Conservation (phyloP, 805 yeast species). For the Candida corydali region DNA sequence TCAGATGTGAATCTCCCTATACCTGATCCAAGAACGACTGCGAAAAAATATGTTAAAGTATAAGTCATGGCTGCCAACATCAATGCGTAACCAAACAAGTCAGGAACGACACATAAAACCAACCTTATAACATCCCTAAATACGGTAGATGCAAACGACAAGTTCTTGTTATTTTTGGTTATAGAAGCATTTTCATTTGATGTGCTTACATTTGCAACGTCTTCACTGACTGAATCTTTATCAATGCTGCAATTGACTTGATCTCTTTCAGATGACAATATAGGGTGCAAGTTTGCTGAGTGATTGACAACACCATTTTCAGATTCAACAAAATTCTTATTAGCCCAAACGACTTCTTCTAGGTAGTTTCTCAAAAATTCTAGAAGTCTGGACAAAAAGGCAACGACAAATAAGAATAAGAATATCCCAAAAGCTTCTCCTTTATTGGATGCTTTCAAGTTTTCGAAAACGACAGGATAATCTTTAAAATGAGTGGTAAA, state of each 20-base stretch:
- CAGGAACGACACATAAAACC: conserved; percentile 53
- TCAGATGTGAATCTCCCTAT: conserved; percentile 69
- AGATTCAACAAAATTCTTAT: conserved; percentile 21
- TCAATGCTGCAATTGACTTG: conserved; percentile 2
- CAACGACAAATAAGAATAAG: conserved; percentile 52
- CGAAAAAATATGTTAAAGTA: conserved; percentile 65
- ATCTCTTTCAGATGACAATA: not conserved
- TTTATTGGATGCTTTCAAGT: conserved; percentile 47
- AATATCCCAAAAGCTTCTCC: conserved; percentile 75
- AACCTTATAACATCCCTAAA: conserved; percentile 55
- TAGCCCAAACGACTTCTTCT: conserved; percentile 63
- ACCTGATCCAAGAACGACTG: conserved; percentile 64
- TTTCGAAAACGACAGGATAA: conserved; percentile 62
- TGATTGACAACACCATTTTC: conserved; percentile 7
- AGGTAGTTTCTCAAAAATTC: conserved; percentile 58
- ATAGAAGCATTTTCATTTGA: not conserved
- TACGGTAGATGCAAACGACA: conserved; percentile 18
- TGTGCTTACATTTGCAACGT: not conserved
- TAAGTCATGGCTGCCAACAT: conserved; percentile 80
- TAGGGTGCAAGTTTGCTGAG: conserved; percentile 5
- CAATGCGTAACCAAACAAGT: conserved; percentile 63
- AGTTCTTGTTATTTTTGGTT: not conserved
- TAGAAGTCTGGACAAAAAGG: conserved; percentile 56
- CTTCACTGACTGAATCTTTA: conserved; percentile 1
- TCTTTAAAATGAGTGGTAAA: conserved; percentile 47